Conservation (phyloP, 805 yeast genomes). For the Scheffersomyces amazonensis region DNA sequence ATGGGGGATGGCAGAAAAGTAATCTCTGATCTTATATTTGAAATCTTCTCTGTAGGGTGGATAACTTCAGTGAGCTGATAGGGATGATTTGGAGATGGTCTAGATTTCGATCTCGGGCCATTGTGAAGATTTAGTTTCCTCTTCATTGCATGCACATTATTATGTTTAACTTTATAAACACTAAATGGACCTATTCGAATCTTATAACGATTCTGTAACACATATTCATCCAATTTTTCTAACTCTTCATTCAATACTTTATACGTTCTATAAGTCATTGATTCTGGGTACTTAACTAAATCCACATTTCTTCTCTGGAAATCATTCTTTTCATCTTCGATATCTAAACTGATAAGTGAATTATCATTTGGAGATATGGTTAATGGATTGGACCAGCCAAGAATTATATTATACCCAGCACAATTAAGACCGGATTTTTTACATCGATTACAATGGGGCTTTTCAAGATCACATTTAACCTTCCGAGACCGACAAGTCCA, state of each 20-base stretch:
- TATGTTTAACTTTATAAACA: constrained; percentile 11
- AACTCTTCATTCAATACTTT: constrained; percentile 36
- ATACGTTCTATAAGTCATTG: constrained; percentile 33
- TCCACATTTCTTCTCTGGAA: constrained; percentile 46
- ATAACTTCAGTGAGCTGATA: no score
- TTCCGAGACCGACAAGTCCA: constrained; percentile 54
- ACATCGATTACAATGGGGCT: constrained; percentile 48
- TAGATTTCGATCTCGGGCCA: no score
- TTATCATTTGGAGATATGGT: constrained; percentile 20
- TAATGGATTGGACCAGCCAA: constrained; percentile 45
- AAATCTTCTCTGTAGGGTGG: no score
- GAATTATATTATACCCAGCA: constrained; percentile 47
- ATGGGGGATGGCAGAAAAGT: no score
- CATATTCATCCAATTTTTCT: constrained; percentile 24
- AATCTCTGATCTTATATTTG: no score
- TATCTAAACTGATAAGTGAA: constrained; percentile 13
- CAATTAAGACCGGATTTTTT: constrained; percentile 42
- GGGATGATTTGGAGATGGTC: no score
- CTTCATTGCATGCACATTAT: no score
- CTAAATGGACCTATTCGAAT: constrained; percentile 22
- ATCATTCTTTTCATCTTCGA: constrained; percentile 20
- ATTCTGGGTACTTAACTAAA: constrained; percentile 37
- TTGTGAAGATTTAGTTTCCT: no score
- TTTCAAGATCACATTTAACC: constrained; percentile 49
- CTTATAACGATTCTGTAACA: constrained; percentile 4